Conservation (phyloP, 345 rosid genomes). For the Heritiera fomes region DNA sequence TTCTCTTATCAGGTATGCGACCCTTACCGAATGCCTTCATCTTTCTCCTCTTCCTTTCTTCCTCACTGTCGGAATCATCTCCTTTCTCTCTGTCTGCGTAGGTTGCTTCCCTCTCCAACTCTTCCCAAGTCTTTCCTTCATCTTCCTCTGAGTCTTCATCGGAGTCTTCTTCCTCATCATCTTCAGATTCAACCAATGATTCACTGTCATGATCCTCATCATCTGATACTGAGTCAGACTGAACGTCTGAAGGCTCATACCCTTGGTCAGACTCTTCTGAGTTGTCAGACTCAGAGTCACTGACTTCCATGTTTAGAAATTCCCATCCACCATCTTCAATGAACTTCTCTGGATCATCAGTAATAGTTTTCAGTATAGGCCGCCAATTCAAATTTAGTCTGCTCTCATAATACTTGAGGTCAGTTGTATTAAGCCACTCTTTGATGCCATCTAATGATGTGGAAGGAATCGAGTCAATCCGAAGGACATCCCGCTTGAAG, state of each 20-base stretch:
- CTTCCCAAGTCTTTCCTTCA: slow-evolving; percentile 61
- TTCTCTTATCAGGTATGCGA: slow-evolving; percentile 32
- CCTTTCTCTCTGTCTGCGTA: slow-evolving; percentile 56
- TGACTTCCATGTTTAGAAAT: slow-evolving; percentile 47
- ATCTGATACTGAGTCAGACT: slow-evolving; percentile 43
- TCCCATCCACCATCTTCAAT: slow-evolving; percentile 57
- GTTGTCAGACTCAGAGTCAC: slow-evolving; percentile 49
- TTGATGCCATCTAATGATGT: slow-evolving; percentile 53
- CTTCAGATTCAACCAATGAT: slow-evolving; percentile 50
- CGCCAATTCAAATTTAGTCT: slow-evolving; percentile 56
- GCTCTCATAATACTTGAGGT: slow-evolving; percentile 54
- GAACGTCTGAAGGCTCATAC: slow-evolving; percentile 48
- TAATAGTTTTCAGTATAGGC: slow-evolving; percentile 47
- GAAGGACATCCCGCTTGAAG: slow-evolving; percentile 54
- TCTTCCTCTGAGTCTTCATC: slow-evolving; percentile 51
- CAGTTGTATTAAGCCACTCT: slow-evolving; percentile 54
- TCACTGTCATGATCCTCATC: slow-evolving; percentile 39
- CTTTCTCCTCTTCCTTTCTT: slow-evolving; percentile 52
- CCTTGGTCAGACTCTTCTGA: slow-evolving; percentile 51
- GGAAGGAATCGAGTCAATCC: slow-evolving; percentile 53
- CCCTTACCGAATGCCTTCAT: slow-evolving; percentile 38
- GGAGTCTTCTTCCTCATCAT: slow-evolving; percentile 39
- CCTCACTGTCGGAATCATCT: slow-evolving; percentile 53
- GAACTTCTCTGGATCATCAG: slow-evolving; percentile 49
- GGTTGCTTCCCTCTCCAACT: slow-evolving; percentile 60